These are phyloP conservation scores for Talaromyces liani DNA, from an alignment of 495 filamentous ascomycete genomes.

Conservation along the genomic window DNA sequence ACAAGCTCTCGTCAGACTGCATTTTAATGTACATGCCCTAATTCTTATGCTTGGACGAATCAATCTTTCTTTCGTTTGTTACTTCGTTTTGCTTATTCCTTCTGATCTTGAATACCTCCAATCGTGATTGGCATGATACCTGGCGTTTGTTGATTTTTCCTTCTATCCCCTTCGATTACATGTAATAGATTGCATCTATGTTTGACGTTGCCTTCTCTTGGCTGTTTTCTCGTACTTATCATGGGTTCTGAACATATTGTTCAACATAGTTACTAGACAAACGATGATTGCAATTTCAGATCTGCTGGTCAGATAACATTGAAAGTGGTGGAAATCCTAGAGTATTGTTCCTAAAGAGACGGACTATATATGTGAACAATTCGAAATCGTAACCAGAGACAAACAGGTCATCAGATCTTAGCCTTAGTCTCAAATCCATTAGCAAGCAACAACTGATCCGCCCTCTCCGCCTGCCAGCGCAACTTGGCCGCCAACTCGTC, in stretches of 20 bases:
- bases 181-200: neutral
- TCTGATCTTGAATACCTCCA: neutral
- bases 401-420: conserved; percentile 21
- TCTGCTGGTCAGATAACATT: neutral
- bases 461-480: conserved; percentile 54
- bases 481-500: conserved; percentile 56
- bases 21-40: neutral
- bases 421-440: conserved; percentile 46
- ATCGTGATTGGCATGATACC: conserved; percentile 7
- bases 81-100: neutral
- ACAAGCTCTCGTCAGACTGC: conserved; percentile 4
- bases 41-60: neutral
- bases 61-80: neutral
- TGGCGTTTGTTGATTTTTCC: conserved; percentile 5
- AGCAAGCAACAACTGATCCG: conserved; percentile 57
- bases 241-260: neutral
- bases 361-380: neutral
- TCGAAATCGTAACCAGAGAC: neutral
- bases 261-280: neutral
- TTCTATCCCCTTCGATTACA: neutral
- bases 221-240: neutral
- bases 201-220: neutral
- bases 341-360: neutral
- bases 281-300: neutral
- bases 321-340: neutral